A percentile compares a stretch with the other conserved stretches of the same genome.
Evolutionary conservation across 176 grass and related monocot species (phyloP).

Genomic region (Chrysopogon serrulatus): DNA sequence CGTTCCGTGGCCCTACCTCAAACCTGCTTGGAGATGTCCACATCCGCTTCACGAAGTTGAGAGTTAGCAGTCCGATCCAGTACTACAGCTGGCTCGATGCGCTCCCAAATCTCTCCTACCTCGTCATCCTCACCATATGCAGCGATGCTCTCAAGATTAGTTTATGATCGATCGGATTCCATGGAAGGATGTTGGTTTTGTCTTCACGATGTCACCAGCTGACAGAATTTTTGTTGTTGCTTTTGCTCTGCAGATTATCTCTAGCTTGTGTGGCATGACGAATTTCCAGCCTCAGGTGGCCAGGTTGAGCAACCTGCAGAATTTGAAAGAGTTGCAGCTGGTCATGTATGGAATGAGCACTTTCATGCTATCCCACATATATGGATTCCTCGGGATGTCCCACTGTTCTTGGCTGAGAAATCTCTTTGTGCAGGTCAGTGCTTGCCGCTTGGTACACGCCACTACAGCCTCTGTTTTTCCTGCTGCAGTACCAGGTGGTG

Average conservation of each 20-base stretch:
- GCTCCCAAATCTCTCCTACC: conserved; percentile 31
- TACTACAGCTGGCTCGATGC: background rate
- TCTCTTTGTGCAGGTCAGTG: conserved; percentile 55
- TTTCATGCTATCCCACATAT: conserved; percentile 42
- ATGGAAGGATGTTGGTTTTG: background rate
- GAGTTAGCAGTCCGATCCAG: background rate
- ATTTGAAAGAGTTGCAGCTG: conserved; percentile 60
- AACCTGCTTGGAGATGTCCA: conserved; percentile 24
- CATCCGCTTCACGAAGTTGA: conserved; percentile 3
- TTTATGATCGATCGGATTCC: background rate
- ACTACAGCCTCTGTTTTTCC: too few species aligned
- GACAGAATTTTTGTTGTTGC: background rate
- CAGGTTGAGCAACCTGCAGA: conserved; percentile 34
- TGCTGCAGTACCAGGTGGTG: too few species aligned
- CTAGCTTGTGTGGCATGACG: background rate
- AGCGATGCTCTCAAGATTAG: conserved; percentile 42
- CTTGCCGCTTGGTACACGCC: too few species aligned
- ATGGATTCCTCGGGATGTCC: conserved; percentile 32
- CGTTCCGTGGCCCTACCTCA: background rate
- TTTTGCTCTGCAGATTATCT: background rate
- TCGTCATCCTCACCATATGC: conserved; percentile 55
- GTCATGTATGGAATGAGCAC: conserved; percentile 37
- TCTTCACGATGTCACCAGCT: background rate
- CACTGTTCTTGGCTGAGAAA: conserved; percentile 36
- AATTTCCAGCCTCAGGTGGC: background rate